These are phyloP conservation scores for Astragalus membranaceus DNA, from an alignment of 306 rosid species.

Conservation along the genomic window DNA sequence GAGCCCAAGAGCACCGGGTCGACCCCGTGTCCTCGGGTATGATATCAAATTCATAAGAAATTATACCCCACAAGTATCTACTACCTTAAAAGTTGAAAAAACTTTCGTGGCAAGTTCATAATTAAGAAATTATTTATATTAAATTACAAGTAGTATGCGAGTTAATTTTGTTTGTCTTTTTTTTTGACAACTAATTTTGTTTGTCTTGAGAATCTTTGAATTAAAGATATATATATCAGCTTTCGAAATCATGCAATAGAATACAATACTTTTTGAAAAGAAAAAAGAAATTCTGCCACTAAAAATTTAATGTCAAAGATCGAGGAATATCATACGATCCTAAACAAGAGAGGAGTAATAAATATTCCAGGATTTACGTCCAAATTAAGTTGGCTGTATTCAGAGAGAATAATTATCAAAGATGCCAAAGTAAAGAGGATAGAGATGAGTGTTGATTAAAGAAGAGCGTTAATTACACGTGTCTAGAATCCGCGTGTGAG, in stretches of 20 bases:
- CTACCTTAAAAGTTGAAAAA: not conserved
- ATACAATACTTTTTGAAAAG: not conserved
- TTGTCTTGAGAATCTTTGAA: not conserved
- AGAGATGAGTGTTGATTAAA: not conserved
- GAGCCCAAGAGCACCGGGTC: too few relatives aligned
- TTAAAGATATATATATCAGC: not conserved
- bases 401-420: constrained; percentile 15
- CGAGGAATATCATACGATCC: constrained; percentile 2
- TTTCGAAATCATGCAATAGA: not conserved
- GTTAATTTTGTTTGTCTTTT: too few relatives aligned
- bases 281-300: not conserved
- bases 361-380: not conserved
- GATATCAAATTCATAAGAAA: too few relatives aligned
- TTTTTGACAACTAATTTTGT: too few relatives aligned
- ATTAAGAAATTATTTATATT: not conserved
- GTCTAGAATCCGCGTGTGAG: too few relatives aligned
- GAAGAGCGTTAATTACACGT: constrained; percentile 3
- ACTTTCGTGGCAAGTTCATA: not conserved
- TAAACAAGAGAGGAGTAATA: not conserved
- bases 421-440: constrained; percentile 10
- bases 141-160: too few relatives aligned
- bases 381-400: constrained; percentile 16
- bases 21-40: too few relatives aligned
- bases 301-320: not conserved
- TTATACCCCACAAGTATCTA: too few relatives aligned